phyloP scores from a whole-genome alignment of 192 early-diverging fungal species.

The Coemansia sp. region DNA sequence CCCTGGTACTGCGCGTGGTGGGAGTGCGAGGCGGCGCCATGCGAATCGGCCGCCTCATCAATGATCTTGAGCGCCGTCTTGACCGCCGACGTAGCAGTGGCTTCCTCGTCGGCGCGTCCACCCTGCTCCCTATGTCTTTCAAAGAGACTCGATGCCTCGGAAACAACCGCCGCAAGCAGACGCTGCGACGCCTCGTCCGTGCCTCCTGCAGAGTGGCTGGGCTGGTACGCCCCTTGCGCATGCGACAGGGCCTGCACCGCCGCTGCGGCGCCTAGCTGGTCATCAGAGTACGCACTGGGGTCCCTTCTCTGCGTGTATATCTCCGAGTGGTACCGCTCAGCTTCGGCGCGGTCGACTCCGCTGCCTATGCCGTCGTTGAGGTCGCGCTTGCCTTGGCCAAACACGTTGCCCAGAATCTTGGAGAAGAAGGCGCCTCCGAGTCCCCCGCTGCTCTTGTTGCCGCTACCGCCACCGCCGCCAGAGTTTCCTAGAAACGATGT shows the following conservation, averaged over 20 bases:
- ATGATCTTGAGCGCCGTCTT: conserved; percentile 45
- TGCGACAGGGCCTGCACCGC: conserved; percentile 35
- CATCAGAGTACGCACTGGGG: conserved; percentile 12
- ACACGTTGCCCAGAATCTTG: conserved; percentile 51
- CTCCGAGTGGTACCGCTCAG: conserved; percentile 20
- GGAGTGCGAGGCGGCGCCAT: background rate
- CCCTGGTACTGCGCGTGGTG: background rate
- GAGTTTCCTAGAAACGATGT: conserved; percentile 42
- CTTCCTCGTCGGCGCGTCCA: conserved; percentile 40
- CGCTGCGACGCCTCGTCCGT: conserved; percentile 41
- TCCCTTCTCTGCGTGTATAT: conserved; percentile 26
- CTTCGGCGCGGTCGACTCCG: conserved; percentile 22
- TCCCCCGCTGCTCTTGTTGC: conserved; percentile 5
- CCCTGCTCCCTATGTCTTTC: conserved; percentile 16
- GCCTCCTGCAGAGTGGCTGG: conserved; percentile 1
- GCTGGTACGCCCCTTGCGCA: conserved; percentile 18
- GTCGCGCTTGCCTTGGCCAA: conserved; percentile 45
- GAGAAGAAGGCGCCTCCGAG: conserved; percentile 40
- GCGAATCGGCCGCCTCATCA: conserved; percentile 23
- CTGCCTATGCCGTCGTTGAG: conserved; percentile 24
- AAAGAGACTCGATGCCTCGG: conserved; percentile 35
- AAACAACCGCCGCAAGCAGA: conserved; percentile 42
- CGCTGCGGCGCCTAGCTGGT: conserved; percentile 53
- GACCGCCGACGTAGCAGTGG: conserved; percentile 37
- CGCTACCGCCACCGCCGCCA: conserved; percentile 17